Evolutionary conservation across 345 rosid genomes (phyloP).

Genomic region (Eucalyptus sp.): DNA sequence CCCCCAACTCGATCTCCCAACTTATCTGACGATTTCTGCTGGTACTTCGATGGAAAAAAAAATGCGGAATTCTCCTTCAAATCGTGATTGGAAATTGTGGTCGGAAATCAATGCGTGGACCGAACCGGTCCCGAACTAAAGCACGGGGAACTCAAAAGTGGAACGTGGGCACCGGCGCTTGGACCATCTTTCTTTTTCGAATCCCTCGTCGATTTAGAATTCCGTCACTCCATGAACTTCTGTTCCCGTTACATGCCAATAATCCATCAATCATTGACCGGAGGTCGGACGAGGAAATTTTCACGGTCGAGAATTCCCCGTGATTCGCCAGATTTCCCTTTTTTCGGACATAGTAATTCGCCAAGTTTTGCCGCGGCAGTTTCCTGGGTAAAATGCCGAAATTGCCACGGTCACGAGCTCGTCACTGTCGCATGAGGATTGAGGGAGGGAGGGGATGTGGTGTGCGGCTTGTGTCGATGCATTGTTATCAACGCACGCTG

Average conservation of each 20-base stretch:
- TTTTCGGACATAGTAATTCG: neutral
- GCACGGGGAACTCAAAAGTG: neutral
- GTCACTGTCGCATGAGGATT: neutral
- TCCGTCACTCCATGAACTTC: neutral
- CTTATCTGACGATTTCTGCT: neutral
- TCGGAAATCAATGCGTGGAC: neutral
- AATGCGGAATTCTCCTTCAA: neutral
- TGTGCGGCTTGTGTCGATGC: neutral
- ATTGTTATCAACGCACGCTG: neutral
- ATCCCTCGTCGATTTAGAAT: neutral
- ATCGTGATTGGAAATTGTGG: neutral
- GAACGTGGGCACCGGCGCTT: constrained; percentile 1
- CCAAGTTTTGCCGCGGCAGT: neutral
- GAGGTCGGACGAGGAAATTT: neutral
- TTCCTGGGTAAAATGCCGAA: neutral
- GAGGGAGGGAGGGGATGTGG: neutral
- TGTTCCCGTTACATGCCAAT: neutral
- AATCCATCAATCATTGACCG: neutral
- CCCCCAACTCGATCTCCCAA: neutral
- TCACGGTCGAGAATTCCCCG: neutral
- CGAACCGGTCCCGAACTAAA: constrained; percentile 21
- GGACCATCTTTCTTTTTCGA: constrained; percentile 18
- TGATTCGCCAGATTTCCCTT: neutral
- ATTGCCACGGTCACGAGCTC: neutral
- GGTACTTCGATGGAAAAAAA: too few species aligned